These are phyloP conservation scores for Cruciata laevipes DNA, from an alignment of 257 asterid genomes.

Conservation along the genomic window DNA sequence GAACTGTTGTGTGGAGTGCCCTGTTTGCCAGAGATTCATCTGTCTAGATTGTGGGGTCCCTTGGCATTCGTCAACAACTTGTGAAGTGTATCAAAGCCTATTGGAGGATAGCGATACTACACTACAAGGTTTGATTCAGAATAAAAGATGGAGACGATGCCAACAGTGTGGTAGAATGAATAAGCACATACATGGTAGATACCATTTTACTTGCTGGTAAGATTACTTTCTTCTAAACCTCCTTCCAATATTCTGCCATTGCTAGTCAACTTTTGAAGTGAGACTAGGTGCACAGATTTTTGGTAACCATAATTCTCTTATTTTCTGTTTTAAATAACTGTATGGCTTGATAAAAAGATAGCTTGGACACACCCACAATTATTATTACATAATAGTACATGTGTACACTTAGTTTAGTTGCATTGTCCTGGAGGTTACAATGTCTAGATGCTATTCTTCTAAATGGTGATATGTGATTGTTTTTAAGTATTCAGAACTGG, in stretches of 20 bases:
- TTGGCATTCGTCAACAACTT: slow-evolving; percentile 83
- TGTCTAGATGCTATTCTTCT: neutral
- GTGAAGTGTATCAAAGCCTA: slow-evolving; percentile 62
- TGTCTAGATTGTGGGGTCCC: slow-evolving; percentile 78
- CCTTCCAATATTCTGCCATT: neutral
- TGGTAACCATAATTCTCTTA: neutral
- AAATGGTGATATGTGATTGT: too few species aligned
- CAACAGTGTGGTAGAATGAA: slow-evolving; percentile 60
- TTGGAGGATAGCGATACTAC: slow-evolving; percentile 62
- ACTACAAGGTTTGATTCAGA: slow-evolving; percentile 39
- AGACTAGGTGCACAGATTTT: neutral
- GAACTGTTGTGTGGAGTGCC: slow-evolving; percentile 62
- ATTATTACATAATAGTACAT: neutral
- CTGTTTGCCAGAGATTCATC: slow-evolving; percentile 58
- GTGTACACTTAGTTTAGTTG: neutral
- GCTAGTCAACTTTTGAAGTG: neutral
- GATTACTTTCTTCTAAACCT: slow-evolving; percentile 12
- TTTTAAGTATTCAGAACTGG: too few species aligned
- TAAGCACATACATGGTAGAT: slow-evolving; percentile 66
- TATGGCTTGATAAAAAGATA: neutral
- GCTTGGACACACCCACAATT: neutral
- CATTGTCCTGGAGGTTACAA: neutral
- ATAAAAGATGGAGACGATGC: slow-evolving; percentile 67
- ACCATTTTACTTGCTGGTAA: slow-evolving; percentile 82
- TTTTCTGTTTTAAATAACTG: neutral